phyloP scores from a whole-genome alignment of 2,329 filamentous ascomycete genomes.

The Sporothrix dimorphospora region DNA sequence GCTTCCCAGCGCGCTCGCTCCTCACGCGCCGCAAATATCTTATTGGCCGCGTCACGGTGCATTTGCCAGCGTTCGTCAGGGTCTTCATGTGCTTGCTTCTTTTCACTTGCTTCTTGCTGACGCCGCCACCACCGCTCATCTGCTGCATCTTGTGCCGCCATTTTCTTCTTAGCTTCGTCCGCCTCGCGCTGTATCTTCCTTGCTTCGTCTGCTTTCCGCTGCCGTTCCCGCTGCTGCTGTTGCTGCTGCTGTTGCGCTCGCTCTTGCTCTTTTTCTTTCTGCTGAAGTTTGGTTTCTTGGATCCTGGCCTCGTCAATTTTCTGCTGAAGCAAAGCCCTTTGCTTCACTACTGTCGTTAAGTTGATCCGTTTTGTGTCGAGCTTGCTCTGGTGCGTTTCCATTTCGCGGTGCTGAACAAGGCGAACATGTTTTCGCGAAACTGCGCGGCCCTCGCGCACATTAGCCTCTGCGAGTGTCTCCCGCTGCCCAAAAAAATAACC shows the following conservation, averaged over 20 bases:
- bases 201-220: not conserved
- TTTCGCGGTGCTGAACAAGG: not conserved
- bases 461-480: not conserved
- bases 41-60: not conserved
- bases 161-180: not conserved
- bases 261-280: not conserved
- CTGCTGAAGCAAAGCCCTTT: not conserved
- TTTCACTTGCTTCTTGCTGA: not conserved
- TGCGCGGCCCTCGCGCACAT: not conserved
- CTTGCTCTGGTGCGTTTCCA: not conserved
- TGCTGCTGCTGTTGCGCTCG: not conserved
- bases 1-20: not conserved
- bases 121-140: not conserved
- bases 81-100: not conserved
- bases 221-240: not conserved
- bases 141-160: not conserved
- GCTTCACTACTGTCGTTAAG: not conserved
- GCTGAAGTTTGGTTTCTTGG: not conserved
- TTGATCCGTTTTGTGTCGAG: not conserved
- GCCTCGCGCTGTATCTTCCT: not conserved
- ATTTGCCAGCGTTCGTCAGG: not conserved
- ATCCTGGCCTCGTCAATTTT: not conserved
- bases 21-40: not conserved
- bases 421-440: not conserved
- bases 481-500: not conserved